Conservation (phyloP, 495 filamentous ascomycete species). For the Haplographium delicatum region DNA sequence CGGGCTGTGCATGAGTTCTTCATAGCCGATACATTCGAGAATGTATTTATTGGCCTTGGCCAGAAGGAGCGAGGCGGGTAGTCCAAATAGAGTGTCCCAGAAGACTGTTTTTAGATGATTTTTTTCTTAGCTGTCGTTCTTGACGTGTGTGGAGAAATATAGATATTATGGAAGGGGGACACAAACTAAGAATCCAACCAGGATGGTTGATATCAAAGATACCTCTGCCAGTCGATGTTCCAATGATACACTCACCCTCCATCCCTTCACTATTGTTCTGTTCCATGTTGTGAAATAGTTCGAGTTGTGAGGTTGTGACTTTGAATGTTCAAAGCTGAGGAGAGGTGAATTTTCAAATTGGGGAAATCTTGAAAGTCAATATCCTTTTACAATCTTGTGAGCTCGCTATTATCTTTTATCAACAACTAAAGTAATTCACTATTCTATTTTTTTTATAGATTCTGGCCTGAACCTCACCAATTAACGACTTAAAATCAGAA, state of each 20-base stretch:
- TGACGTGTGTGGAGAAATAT: neutral
- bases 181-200: slow-evolving; percentile 6
- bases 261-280: neutral
- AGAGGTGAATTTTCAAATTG: neutral
- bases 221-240: neutral
- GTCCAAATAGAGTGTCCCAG: neutral
- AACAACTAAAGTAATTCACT: too few species aligned
- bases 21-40: neutral
- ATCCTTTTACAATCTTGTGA: too few species aligned
- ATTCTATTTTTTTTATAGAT: too few species aligned
- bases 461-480: too few species aligned
- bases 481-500: too few species aligned
- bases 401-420: too few species aligned
- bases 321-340: neutral
- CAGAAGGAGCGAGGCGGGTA: slow-evolving; percentile 4
- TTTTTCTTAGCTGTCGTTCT: neutral
- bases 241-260: neutral
- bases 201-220: neutral
- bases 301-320: neutral
- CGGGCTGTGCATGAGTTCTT: slow-evolving; percentile 7
- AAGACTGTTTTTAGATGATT: neutral
- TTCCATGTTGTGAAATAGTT: neutral
- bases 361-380: too few species aligned
- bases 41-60: neutral
- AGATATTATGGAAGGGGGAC: neutral